Evolutionary conservation across 148 eudicot species (phyloP).

Genomic region (Diospyros lotus): DNA sequence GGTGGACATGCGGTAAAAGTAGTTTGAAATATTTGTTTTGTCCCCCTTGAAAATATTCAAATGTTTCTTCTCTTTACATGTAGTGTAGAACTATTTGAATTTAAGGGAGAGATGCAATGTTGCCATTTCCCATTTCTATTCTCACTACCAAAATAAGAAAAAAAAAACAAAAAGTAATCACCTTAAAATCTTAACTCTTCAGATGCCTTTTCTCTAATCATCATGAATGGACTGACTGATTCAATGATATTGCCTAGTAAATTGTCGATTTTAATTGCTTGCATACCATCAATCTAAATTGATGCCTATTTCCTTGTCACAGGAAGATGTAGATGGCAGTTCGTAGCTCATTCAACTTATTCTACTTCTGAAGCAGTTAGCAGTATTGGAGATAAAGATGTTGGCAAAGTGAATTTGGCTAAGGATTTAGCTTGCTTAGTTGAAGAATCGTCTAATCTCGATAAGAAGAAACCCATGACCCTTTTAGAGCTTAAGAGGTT

Average conservation of each 20-base stretch:
- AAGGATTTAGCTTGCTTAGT: slow-evolving; percentile 64
- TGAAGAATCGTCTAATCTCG: slow-evolving; percentile 45
- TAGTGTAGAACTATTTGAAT: background rate
- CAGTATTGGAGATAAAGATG: slow-evolving; percentile 11
- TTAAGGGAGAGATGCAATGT: background rate
- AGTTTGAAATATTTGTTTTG: too few relatives aligned
- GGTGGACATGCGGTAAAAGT: too few relatives aligned
- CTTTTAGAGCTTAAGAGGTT: slow-evolving; percentile 52
- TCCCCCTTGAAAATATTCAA: too few relatives aligned
- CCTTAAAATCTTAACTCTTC: too few relatives aligned
- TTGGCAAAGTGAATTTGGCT: slow-evolving; percentile 47
- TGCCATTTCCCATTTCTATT: background rate
- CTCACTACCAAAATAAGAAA: too few relatives aligned
- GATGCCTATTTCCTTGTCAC: background rate
- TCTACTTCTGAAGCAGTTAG: slow-evolving; percentile 19
- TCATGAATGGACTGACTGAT: background rate
- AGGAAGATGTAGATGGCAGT: slow-evolving; percentile 15
- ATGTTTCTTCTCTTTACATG: background rate
- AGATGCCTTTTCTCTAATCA: background rate
- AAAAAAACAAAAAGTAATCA: too few relatives aligned
- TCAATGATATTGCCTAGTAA: too few relatives aligned
- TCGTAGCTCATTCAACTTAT: slow-evolving; percentile 9
- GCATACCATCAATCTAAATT: background rate
- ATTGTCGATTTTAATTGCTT: background rate
- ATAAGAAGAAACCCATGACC: slow-evolving; percentile 32